Conservation (phyloP, 148 eudicot genomes). For the Rhododendron griersonianum region DNA sequence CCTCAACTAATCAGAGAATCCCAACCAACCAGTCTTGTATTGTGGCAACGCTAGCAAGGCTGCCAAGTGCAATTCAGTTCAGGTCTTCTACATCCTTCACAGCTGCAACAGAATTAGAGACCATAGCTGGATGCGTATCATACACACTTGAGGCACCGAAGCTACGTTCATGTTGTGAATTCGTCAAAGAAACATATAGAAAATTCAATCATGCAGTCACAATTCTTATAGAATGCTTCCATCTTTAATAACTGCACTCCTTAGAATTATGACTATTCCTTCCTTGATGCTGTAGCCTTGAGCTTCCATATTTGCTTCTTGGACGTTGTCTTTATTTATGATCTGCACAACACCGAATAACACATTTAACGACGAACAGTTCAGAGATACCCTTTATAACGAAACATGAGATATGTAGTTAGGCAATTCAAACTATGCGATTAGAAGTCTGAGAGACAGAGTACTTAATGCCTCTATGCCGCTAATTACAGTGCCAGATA, state of each 20-base stretch:
- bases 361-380: background rate
- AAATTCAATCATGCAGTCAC: background rate
- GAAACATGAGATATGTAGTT: background rate
- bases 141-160: background rate
- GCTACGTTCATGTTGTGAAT: background rate
- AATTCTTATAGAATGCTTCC: slow-evolving; percentile 43
- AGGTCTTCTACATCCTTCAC: background rate
- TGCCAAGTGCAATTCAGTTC: background rate
- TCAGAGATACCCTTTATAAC: background rate
- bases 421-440: background rate
- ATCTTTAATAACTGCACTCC: slow-evolving; percentile 52
- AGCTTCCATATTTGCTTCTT: slow-evolving; percentile 62
- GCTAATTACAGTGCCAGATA: background rate
- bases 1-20: no score
- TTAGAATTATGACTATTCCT: slow-evolving; percentile 58
- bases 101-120: background rate
- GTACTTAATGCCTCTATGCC: background rate
- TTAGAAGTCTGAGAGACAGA: background rate
- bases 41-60: background rate
- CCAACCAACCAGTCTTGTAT: background rate
- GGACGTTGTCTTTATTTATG: slow-evolving; percentile 57
- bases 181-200: background rate
- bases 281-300: slow-evolving; percentile 48
- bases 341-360: slow-evolving; percentile 39
- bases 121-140: background rate